These are phyloP conservation scores for Nyssa sinensis DNA, from an alignment of 148 eudicot genomes.

Conservation along the genomic window DNA sequence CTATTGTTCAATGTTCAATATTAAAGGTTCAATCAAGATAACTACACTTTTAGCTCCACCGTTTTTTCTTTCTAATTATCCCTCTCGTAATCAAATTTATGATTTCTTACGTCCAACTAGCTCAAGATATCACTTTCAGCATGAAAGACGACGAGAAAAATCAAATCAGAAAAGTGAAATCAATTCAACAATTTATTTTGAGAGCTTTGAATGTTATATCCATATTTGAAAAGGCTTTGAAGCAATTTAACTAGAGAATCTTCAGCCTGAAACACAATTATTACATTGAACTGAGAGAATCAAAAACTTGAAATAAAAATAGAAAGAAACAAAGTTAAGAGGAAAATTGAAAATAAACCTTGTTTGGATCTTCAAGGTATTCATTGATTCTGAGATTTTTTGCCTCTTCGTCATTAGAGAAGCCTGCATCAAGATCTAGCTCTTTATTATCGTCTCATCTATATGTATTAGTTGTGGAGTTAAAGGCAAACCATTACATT, in stretches of 20 bases:
- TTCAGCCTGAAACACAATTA: slow-evolving; percentile 48
- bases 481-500: slow-evolving; percentile 35
- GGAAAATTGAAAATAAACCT: slow-evolving; percentile 38
- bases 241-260: slow-evolving; percentile 75
- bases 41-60: too few relatives aligned
- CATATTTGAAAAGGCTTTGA: slow-evolving; percentile 85
- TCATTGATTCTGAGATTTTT: slow-evolving; percentile 59
- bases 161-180: neutral
- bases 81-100: too few relatives aligned
- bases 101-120: too few relatives aligned
- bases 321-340: neutral
- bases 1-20: too few relatives aligned
- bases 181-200: slow-evolving; percentile 42
- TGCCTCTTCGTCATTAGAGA: slow-evolving; percentile 59
- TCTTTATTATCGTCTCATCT: slow-evolving; percentile 28
- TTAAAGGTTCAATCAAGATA: too few relatives aligned
- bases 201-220: slow-evolving; percentile 88
- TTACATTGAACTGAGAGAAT: neutral
- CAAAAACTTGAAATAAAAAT: neutral
- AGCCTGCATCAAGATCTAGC: slow-evolving; percentile 39
- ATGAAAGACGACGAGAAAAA: neutral
- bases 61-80: too few relatives aligned
- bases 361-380: slow-evolving; percentile 70
- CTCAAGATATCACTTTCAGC: too few relatives aligned
- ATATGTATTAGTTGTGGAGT: slow-evolving; percentile 46